phyloP scores from a whole-genome alignment of 192 early-diverging fungal genomes.

The Coemansia sp. region DNA sequence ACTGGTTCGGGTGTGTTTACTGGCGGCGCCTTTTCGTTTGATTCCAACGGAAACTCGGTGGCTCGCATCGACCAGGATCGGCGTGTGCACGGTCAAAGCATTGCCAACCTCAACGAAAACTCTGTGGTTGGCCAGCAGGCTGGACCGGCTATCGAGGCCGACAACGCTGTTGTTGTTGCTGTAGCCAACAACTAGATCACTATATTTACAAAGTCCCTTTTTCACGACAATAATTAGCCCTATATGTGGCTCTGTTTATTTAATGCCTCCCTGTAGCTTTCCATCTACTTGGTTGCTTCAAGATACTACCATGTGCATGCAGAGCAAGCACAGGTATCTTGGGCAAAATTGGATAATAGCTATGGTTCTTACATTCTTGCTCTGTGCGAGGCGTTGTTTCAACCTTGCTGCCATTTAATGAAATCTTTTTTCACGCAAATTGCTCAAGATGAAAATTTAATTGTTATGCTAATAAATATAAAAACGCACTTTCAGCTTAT shows the following conservation, averaged over 20 bases:
- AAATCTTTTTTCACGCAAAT: neutral
- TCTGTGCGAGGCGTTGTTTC: slow-evolving; percentile 23
- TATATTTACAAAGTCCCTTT: neutral
- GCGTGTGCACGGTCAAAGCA: slow-evolving; percentile 24
- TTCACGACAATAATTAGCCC: neutral
- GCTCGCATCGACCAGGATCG: slow-evolving; percentile 36
- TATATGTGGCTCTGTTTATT: slow-evolving; percentile 4
- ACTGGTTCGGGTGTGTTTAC: slow-evolving; percentile 23
- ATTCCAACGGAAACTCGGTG: slow-evolving; percentile 35
- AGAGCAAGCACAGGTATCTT: too few relatives aligned
- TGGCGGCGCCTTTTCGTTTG: slow-evolving; percentile 6
- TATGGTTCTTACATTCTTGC: too few relatives aligned
- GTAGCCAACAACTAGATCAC: slow-evolving; percentile 4
- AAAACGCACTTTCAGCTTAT: too few relatives aligned
- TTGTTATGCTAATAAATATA: too few relatives aligned
- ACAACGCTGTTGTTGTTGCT: slow-evolving; percentile 22
- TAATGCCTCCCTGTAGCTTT: slow-evolving; percentile 13
- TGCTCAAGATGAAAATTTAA: too few relatives aligned
- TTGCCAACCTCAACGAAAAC: slow-evolving; percentile 28
- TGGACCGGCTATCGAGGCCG: slow-evolving; percentile 32
- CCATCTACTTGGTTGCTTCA: too few relatives aligned
- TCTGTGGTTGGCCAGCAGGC: slow-evolving; percentile 21
- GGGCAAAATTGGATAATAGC: too few relatives aligned
- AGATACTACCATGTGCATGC: too few relatives aligned
- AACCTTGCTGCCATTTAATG: neutral